These are phyloP conservation scores for Neurospora sp. DNA, from an alignment of 495 filamentous ascomycete genomes.

Conservation along the genomic window DNA sequence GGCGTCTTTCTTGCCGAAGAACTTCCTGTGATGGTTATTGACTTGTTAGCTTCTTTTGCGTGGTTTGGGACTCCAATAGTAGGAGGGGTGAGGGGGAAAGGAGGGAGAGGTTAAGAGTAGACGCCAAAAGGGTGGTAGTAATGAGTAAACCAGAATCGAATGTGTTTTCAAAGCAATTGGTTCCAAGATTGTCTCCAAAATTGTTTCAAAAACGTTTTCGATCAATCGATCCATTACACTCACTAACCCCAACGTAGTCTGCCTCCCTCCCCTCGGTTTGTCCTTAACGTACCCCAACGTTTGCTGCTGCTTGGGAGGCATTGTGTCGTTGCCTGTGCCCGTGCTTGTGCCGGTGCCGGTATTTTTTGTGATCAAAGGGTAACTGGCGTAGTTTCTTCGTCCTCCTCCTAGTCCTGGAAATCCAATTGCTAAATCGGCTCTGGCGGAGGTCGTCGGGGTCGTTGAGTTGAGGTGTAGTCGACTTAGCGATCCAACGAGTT, in stretches of 20 bases:
- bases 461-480: not conserved
- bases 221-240: not conserved
- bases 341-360: conserved; percentile 1
- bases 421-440: not conserved
- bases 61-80: too few relatives aligned
- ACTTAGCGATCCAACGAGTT: not conserved
- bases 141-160: not conserved
- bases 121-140: conserved; percentile 3
- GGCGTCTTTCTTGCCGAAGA: conserved; percentile 53
- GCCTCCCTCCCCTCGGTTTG: conserved; percentile 26
- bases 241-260: conserved; percentile 78
- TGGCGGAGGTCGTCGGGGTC: not conserved
- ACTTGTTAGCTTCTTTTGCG: not conserved
- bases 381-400: not conserved
- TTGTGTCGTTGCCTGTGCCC: conserved; percentile 5
- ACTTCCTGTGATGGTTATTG: conserved; percentile 43
- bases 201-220: not conserved
- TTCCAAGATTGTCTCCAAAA: not conserved
- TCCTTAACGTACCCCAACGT: conserved; percentile 88
- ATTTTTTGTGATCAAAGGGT: not conserved
- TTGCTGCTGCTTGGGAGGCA: conserved; percentile 61
- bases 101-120: not conserved
- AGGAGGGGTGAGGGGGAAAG: not conserved
- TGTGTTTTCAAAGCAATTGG: not conserved
- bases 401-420: not conserved